Percentiles rank a stretch among this genome's conserved stretches.
Evolutionary conservation across 1,284 basidiomycete species (phyloP).

Genomic region (Irpex lacteus): DNA sequence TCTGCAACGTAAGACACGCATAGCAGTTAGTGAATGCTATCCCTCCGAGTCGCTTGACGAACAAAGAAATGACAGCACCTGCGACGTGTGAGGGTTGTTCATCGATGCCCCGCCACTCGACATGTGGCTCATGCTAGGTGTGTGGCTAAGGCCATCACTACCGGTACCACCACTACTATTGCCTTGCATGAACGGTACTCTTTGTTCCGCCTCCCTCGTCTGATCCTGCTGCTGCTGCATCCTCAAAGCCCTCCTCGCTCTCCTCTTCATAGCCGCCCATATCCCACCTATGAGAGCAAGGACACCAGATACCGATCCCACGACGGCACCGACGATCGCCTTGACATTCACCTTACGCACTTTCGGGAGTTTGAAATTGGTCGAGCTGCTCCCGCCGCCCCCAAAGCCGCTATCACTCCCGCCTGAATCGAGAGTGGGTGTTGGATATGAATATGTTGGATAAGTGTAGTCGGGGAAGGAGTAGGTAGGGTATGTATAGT

Average conservation of each 20-base stretch:
- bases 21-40: not conserved
- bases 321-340: constrained; percentile 7
- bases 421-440: not conserved
- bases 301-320: constrained; percentile 5
- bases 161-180: not conserved
- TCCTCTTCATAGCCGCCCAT: constrained; percentile 4
- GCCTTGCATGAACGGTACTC: not conserved
- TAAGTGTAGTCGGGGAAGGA: constrained; percentile 1
- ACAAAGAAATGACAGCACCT: not conserved
- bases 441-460: constrained; percentile 5
- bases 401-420: not conserved
- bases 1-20: not conserved
- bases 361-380: not conserved
- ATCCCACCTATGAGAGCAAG: constrained; percentile 5
- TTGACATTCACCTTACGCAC: not conserved
- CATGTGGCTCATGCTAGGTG: not conserved
- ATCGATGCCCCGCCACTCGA: not conserved
- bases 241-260: not conserved
- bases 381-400: not conserved
- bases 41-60: too few relatives aligned
- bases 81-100: not conserved
- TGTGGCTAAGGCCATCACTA: not conserved
- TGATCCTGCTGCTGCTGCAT: not conserved
- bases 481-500: constrained; percentile 3
- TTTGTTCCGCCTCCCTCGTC: not conserved